Evolutionary conservation across 306 rosid genomes (phyloP).

Genomic region (Acacia crassicarpa): DNA sequence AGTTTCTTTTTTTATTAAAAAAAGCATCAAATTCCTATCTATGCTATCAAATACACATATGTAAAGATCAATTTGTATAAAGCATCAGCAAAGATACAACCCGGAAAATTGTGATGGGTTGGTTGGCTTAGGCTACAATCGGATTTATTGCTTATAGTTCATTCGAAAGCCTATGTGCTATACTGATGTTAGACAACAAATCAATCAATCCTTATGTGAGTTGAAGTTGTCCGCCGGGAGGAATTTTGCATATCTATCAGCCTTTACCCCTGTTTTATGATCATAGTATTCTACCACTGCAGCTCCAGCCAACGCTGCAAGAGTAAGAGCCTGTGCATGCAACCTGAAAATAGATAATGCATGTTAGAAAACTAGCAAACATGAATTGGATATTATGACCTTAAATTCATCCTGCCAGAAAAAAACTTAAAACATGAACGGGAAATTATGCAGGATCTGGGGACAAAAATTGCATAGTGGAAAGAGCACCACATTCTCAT

Average conservation of each 20-base stretch:
- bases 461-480: neutral
- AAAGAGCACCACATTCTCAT: neutral
- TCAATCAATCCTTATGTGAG: constrained; percentile 44
- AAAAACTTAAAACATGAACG: neutral
- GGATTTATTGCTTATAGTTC: constrained; percentile 17
- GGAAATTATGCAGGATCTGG: constrained; percentile 13
- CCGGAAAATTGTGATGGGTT: constrained; percentile 4
- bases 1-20: neutral
- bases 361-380: constrained; percentile 11
- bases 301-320: constrained; percentile 87
- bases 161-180: neutral
- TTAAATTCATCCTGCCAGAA: constrained; percentile 14
- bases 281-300: constrained; percentile 88
- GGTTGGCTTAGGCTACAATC: neutral
- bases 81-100: neutral
- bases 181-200: neutral
- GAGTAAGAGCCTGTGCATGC: constrained; percentile 93
- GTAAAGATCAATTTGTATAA: neutral
- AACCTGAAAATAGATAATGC: constrained; percentile 50
- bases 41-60: neutral
- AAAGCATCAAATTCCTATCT: neutral
- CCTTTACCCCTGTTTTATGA: constrained; percentile 46
- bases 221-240: constrained; percentile 39
- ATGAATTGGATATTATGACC: constrained; percentile 37
- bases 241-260: constrained; percentile 48